Evolutionary conservation across 805 yeast species (phyloP).

Genomic region (Monosporozyma aquatica): DNA sequence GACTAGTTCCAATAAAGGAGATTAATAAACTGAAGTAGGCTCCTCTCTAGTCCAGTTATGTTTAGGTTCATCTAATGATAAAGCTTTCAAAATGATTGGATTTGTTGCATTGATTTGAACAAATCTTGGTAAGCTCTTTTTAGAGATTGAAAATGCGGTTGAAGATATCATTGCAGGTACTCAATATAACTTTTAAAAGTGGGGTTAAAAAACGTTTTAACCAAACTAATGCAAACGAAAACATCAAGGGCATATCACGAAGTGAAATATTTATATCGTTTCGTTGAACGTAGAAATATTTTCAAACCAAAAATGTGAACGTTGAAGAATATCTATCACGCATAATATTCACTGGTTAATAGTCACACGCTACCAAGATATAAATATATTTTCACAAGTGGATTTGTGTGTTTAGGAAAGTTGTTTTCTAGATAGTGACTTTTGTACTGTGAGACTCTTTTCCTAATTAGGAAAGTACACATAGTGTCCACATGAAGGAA

Average conservation of each 20-base stretch:
- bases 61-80: constrained; percentile 26
- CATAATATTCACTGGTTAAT: background rate
- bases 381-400: no score
- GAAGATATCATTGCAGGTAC: background rate
- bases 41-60: constrained; percentile 53
- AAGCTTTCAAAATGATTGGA: constrained; percentile 15
- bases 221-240: no score
- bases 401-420: no score
- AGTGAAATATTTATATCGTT: background rate
- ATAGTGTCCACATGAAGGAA: background rate
- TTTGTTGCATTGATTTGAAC: background rate
- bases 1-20: constrained; percentile 57
- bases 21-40: constrained; percentile 48
- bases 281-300: no score
- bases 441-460: background rate
- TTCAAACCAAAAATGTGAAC: background rate
- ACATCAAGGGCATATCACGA: no score
- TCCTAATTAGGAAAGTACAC: constrained; percentile 1
- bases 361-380: no score
- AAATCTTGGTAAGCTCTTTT: constrained; percentile 4
- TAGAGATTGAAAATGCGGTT: constrained; percentile 4
- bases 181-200: background rate
- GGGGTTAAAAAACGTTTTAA: no score
- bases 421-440: no score
- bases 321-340: background rate